Conservation (phyloP, 139 green algal genomes). For the Helicosporidium sp. region DNA sequence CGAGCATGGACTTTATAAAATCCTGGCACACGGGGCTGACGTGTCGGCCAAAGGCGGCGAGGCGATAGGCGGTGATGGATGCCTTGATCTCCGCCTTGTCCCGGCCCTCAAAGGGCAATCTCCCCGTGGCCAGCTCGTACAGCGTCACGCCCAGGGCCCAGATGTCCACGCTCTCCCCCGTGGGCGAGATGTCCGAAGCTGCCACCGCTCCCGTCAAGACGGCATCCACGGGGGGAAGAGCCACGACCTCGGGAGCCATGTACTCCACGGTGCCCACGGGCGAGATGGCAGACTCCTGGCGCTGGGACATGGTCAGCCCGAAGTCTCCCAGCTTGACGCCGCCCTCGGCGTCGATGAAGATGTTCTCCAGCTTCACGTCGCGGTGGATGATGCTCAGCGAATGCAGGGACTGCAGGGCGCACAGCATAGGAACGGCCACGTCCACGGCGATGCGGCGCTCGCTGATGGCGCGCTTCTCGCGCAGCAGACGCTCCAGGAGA, state of each 20-base stretch:
- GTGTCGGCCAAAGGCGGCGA: constrained; percentile 21
- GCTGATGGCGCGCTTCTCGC: constrained; percentile 32
- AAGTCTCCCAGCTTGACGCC: constrained; percentile 29
- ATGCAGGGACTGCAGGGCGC: constrained; percentile 30
- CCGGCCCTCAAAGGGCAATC: constrained; percentile 35
- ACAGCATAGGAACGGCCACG: constrained; percentile 31
- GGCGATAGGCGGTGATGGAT: constrained; percentile 24
- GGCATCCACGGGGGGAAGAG: constrained; percentile 34
- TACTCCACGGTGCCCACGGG: constrained; percentile 62
- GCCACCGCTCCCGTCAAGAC: constrained; percentile 23
- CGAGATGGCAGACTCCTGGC: constrained; percentile 41
- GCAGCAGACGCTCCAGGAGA: constrained; percentile 41
- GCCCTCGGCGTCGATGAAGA: constrained; percentile 33
- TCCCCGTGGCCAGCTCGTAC: constrained; percentile 50
- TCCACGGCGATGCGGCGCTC: constrained; percentile 24
- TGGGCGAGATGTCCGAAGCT: constrained; percentile 23
- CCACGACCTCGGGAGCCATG: constrained; percentile 51
- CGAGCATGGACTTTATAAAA: constrained; percentile 41
- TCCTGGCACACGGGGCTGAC: constrained; percentile 15
- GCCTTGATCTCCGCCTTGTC: constrained; percentile 37
- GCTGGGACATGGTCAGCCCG: constrained; percentile 35
- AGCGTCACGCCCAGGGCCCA: constrained; percentile 53
- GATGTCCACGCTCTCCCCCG: constrained; percentile 47
- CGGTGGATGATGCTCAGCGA: constrained; percentile 42
- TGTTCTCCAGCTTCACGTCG: constrained; percentile 64